Evolutionary conservation across 345 rosid species (phyloP).

Genomic region (Rhodomyrtus tomentosa): DNA sequence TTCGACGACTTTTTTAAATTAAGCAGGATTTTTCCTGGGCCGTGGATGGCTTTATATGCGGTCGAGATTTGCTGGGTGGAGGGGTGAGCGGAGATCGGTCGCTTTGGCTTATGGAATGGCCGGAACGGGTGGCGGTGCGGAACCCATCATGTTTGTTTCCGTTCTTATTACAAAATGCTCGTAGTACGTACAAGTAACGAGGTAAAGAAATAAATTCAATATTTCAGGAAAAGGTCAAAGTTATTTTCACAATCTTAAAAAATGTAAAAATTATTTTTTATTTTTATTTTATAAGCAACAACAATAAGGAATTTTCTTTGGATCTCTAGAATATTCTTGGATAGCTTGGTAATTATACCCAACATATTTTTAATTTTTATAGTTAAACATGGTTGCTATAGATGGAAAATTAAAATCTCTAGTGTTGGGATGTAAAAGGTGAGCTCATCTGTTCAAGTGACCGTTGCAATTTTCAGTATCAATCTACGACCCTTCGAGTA

Average conservation of each 20-base stretch:
- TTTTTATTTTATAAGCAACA: background rate
- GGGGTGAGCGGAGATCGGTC: background rate
- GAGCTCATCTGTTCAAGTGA: background rate
- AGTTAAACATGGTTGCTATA: background rate
- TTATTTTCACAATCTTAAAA: background rate
- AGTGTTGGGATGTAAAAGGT: background rate
- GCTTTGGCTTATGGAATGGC: background rate
- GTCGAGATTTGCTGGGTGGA: background rate
- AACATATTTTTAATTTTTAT: background rate
- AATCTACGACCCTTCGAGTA: background rate
- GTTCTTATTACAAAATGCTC: background rate
- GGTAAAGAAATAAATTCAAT: background rate
- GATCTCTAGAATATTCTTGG: background rate
- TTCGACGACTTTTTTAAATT: background rate
- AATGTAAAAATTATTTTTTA: too few relatives aligned
- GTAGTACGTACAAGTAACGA: background rate
- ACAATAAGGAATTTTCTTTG: background rate
- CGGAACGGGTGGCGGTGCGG: accelerated
- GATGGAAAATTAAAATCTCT: background rate
- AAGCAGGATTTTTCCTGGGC: background rate
- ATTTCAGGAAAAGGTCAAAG: too few relatives aligned
- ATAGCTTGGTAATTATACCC: background rate
- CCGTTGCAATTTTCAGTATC: too few relatives aligned
- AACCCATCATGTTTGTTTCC: background rate
- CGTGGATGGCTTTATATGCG: background rate